Base-by-base conservation (phyloP, 1,139 yeast genomes). In the Yamadazyma pseudoaaseri region DNA sequence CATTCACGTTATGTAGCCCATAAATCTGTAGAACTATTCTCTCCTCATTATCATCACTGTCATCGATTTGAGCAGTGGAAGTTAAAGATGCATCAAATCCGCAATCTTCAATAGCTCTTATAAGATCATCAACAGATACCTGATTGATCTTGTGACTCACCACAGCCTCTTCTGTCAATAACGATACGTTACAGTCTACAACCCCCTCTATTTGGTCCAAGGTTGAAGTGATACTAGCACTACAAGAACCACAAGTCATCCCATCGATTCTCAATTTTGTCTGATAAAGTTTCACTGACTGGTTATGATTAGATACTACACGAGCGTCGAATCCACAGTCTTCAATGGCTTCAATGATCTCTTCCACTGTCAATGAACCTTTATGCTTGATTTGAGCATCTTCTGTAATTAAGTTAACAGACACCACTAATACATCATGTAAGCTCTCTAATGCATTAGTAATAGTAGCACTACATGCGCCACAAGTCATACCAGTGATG, bases 401-500 rank as follows among this genome's bases (percentile, higher is more conserved):
- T 33, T 62, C 66, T 1, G 65, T 74, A 20, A 65, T 48, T 12
- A 60, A 49, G 9, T 65, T 59, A 14, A 69, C 51, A 21, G 65
- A 52, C n/a, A 56, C 69, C 23, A 40, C 29, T 2, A 23, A 6
- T 16, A 62, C 57, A 8, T 60, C 65, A n/a, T 45, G 20, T 3
- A 37, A 5, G 4, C 16, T 16, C 35, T 67, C 65, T 18, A 86
- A 58, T 2, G 80, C 76, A 14, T 58, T 57, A 1, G 82, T 76
- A 23, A 89, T 76, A 1, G 90, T 64, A 2, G 79, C 69, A 3
- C 81, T 75, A 54, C 96, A 89, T 1, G 94, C 75, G 3, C 92
- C 85, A 52, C 96, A 89, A 5, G 96, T 86, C 96, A 89, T 89
- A 4, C 96, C 96, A 20, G 47, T 54, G 1, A 83, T 58, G 21